Base-by-base conservation (phyloP, 768 basidiomycete genomes). In the Kwoniella mangroviensis region DNA sequence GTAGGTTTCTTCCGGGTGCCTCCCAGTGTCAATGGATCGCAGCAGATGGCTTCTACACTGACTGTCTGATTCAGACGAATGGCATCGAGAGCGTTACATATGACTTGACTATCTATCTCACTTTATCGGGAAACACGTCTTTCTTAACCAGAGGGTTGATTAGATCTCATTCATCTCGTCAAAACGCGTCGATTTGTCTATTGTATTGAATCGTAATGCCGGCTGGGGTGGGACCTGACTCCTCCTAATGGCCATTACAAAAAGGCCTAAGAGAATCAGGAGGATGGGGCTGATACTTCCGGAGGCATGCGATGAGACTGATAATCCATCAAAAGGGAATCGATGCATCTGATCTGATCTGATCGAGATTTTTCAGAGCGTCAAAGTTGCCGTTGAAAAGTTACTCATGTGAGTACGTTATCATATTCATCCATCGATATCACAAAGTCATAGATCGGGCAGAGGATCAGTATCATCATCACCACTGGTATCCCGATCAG, bases 121-220 rank as follows among this genome's bases (percentile, higher is more conserved):
- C n/a, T n/a, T n/a, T 34, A 34, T 34, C 34, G 34, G 34, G 19
- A 49, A 49, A 49, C 45, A 49, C 45, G 45, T 49, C 45, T 19
- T 15, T 49, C 13, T 4, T 12, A 34, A 34, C 34, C 34, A 34
- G 34, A 34, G 19, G 19, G 45, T 15, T 49, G 45, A 49, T 49
- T 49, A 49, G 45, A 49, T 49, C 15, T 49, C 7, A 34, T 34
- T 34, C 34, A 34, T 34, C 34, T 34, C 34, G 34, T 34, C 34
- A 34, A 34, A 49, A 49, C 45, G 45, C 45, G 19, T 49, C 55
- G 4, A 56, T 3, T 22, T 15, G 22, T 34, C 9, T 0, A 56
- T 56, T 19, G 21, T 22, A 56, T 19, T 56, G 55, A 56, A 56
- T 56, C 21, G 55, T 56, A 56, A 56, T 56, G 34, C 6, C 55